phyloP scores from a whole-genome alignment of 2,329 filamentous ascomycete genomes.

The Dryadomyces quercus-mongolicae region DNA sequence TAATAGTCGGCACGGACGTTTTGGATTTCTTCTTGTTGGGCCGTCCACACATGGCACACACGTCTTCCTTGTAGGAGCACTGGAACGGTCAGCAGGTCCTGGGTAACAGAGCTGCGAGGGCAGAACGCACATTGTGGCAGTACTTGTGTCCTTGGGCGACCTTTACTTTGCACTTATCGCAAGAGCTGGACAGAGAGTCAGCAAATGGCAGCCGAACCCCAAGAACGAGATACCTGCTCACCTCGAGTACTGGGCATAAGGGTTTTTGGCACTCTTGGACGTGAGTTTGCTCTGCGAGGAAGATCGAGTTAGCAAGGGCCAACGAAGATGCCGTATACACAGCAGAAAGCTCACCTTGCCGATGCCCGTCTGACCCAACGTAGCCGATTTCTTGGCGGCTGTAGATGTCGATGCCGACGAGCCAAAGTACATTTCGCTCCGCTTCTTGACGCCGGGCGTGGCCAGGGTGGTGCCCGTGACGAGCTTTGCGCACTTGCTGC shows the following conservation, averaged over 20 bases:
- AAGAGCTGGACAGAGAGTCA: slow-evolving; percentile 28
- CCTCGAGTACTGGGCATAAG: slow-evolving; percentile 50
- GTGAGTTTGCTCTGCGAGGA: slow-evolving; percentile 45
- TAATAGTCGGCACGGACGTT: slow-evolving; percentile 37
- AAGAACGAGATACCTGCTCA: slow-evolving; percentile 3
- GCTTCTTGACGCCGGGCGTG: slow-evolving; percentile 54
- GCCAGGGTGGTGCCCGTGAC: slow-evolving; percentile 47
- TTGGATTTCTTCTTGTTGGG: slow-evolving; percentile 38
- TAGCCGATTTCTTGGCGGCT: slow-evolving; percentile 33
- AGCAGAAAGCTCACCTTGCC: slow-evolving; percentile 36
- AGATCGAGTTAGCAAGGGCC: too few species aligned
- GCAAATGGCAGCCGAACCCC: too few species aligned
- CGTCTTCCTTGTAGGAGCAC: slow-evolving; percentile 51
- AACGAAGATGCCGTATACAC: not conserved
- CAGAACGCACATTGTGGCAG: slow-evolving; percentile 30
- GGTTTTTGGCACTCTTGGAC: slow-evolving; percentile 53
- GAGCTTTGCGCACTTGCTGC: slow-evolving; percentile 50
- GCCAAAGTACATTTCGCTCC: slow-evolving; percentile 54
- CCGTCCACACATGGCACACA: slow-evolving; percentile 53
- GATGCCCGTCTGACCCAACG: slow-evolving; percentile 44
- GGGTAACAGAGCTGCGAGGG: too few species aligned
- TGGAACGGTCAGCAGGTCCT: not conserved
- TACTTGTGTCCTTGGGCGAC: slow-evolving; percentile 47
- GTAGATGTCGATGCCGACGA: slow-evolving; percentile 35
- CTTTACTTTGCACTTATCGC: slow-evolving; percentile 50